Conservation (phyloP, 306 rosid species). For the Sicyos baderoa region DNA sequence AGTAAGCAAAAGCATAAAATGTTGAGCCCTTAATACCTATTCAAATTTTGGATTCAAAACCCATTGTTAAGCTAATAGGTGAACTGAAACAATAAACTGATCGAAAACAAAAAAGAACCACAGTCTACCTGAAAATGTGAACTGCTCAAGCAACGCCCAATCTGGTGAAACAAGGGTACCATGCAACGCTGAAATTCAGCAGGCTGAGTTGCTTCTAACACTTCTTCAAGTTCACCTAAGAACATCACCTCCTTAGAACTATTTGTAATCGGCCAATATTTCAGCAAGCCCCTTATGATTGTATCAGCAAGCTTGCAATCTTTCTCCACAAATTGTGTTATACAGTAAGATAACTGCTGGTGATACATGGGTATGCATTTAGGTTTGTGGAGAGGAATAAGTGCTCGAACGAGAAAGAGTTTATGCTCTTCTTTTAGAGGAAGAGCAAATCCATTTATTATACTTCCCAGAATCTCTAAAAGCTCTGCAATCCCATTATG, state of each 20-base stretch:
- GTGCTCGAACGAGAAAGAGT: conserved; percentile 82
- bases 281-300: conserved; percentile 77
- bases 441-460: conserved; percentile 92
- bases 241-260: conserved; percentile 97
- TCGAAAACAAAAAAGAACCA: conserved; percentile 16
- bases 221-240: conserved; percentile 95
- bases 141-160: conserved; percentile 83
- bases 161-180: conserved; percentile 78
- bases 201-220: conserved; percentile 87
- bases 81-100: conserved; percentile 18
- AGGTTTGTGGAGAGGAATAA: conserved; percentile 95
- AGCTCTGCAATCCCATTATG: conserved; percentile 94
- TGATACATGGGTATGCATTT: conserved; percentile 85
- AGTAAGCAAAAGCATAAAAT: no score
- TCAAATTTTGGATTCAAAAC: not conserved
- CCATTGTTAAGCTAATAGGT: not conserved
- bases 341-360: conserved; percentile 95
- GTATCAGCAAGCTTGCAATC: conserved; percentile 99
- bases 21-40: no score
- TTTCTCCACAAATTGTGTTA: conserved; percentile 88
- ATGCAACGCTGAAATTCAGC: conserved; percentile 89
- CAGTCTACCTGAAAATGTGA: conserved; percentile 88
- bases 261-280: conserved; percentile 91
- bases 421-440: conserved; percentile 98
- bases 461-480: conserved; percentile 91